Conservation (phyloP, 768 basidiomycete species). For the Amanita subjunquillea region DNA sequence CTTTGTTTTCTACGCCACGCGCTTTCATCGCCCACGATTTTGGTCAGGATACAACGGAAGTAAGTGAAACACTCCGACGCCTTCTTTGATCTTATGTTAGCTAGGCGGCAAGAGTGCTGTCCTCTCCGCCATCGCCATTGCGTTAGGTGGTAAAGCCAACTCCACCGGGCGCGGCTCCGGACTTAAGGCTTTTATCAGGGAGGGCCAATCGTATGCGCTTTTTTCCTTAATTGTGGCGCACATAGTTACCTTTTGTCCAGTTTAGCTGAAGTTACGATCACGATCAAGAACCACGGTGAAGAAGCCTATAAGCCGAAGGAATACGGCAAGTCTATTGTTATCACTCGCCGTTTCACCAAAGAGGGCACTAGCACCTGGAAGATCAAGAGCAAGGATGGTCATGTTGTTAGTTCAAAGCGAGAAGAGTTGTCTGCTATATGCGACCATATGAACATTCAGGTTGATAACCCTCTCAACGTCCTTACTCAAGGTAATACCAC, state of each 20-base stretch:
- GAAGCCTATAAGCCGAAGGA: constrained; percentile 79
- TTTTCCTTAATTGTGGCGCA: background rate
- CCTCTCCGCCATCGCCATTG: constrained; percentile 85
- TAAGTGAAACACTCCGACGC: constrained; percentile 26
- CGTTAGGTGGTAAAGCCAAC: constrained; percentile 87
- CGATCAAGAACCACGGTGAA: constrained; percentile 81
- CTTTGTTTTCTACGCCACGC: background rate
- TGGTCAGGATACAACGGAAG: constrained; percentile 82
- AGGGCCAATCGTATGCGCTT: constrained; percentile 63
- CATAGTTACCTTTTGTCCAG: constrained; percentile 22
- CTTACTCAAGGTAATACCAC: constrained; percentile 61
- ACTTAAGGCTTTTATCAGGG: constrained; percentile 76
- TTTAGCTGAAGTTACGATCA: constrained; percentile 65
- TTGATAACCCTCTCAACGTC: constrained; percentile 94
- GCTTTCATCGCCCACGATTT: background rate
- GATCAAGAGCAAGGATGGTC: constrained; percentile 62
- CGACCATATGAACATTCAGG: constrained; percentile 94
- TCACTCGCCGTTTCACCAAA: constrained; percentile 73
- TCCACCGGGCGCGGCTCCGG: constrained; percentile 84
- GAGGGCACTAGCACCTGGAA: constrained; percentile 75
- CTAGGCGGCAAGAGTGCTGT: constrained; percentile 95
- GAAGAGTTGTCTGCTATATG: constrained; percentile 83
- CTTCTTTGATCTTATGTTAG: background rate
- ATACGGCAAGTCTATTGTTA: constrained; percentile 80
- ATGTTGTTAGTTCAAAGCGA: constrained; percentile 62